phyloP scores from a whole-genome alignment of 495 filamentous ascomycete genomes.

The Entonaema liquescens region DNA sequence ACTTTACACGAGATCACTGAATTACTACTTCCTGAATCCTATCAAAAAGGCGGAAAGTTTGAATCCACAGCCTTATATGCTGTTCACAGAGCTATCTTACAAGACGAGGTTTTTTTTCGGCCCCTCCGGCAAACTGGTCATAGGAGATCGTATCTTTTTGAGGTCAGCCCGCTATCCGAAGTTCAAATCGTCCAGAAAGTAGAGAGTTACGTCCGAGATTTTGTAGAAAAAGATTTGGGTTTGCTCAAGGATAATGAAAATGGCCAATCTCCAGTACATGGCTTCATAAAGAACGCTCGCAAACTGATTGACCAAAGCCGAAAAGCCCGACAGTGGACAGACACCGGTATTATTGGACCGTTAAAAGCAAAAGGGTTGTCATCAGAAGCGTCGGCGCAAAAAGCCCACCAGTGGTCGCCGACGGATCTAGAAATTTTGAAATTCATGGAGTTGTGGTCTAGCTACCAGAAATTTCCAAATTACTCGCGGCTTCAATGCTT shows the following conservation, averaged over 20 bases:
- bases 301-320: conserved; percentile 73
- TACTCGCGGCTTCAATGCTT: conserved; percentile 63
- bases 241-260: neutral
- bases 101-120: conserved; percentile 62
- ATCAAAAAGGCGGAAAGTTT: conserved; percentile 57
- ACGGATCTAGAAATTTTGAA: conserved; percentile 68
- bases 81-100: conserved; percentile 68
- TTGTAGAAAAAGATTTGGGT: conserved; percentile 36
- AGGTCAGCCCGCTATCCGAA: conserved; percentile 46
- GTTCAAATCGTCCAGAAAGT: conserved; percentile 40
- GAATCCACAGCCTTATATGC: conserved; percentile 68
- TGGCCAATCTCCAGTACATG: conserved; percentile 15
- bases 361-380: conserved; percentile 44
- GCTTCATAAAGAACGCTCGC: conserved; percentile 73
- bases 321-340: conserved; percentile 65
- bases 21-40: conserved; percentile 52
- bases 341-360: conserved; percentile 61
- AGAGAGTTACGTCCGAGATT: conserved; percentile 47
- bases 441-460: conserved; percentile 76
- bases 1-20: conserved; percentile 71
- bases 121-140: conserved; percentile 47
- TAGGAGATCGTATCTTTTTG: conserved; percentile 51
- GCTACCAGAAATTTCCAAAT: conserved; percentile 58
- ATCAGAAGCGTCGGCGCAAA: conserved; percentile 26
- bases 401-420: conserved; percentile 49